Evolutionary conservation across 73 alveolate species (phyloP).

Genomic region (Paramecium bursaria): DNA sequence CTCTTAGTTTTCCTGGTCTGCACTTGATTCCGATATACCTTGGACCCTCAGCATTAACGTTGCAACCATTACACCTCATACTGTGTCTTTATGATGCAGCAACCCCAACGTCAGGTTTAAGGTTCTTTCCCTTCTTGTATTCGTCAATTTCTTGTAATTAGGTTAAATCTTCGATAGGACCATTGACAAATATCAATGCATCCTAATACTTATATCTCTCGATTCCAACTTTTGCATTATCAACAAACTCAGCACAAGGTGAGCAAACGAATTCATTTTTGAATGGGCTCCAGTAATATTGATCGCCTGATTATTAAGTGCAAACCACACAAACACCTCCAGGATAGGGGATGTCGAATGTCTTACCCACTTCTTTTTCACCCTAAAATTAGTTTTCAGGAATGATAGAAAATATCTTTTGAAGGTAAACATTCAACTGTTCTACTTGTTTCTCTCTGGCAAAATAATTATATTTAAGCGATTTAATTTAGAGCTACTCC

Average conservation of each 20-base stretch:
- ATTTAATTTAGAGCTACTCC: no score
- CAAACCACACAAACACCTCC: slow-evolving; percentile 7
- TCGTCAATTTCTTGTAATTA: not conserved
- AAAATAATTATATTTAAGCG: no score
- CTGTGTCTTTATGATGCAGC: not conserved
- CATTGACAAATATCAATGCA: slow-evolving; percentile 25
- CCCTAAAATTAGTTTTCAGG: no score
- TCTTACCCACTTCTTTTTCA: no score
- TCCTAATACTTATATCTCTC: slow-evolving; percentile 33
- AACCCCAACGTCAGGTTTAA: not conserved
- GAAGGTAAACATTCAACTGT: no score
- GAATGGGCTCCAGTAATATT: not conserved
- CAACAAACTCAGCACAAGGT: slow-evolving; percentile 32
- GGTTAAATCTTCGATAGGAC: not conserved
- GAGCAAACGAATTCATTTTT: slow-evolving; percentile 18
- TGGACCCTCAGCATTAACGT: not conserved
- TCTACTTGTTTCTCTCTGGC: no score
- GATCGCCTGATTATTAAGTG: not conserved
- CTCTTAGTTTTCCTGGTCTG: slow-evolving; percentile 34
- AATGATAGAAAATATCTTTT: no score
- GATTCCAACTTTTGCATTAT: not conserved
- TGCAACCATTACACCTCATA: slow-evolving; percentile 38
- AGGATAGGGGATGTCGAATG: not conserved
- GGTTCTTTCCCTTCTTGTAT: slow-evolving; percentile 26
- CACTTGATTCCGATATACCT: slow-evolving; percentile 4